These are phyloP conservation scores for Aspergillus kassunensis DNA, from an alignment of 495 filamentous ascomycete genomes.

Conservation along the genomic window DNA sequence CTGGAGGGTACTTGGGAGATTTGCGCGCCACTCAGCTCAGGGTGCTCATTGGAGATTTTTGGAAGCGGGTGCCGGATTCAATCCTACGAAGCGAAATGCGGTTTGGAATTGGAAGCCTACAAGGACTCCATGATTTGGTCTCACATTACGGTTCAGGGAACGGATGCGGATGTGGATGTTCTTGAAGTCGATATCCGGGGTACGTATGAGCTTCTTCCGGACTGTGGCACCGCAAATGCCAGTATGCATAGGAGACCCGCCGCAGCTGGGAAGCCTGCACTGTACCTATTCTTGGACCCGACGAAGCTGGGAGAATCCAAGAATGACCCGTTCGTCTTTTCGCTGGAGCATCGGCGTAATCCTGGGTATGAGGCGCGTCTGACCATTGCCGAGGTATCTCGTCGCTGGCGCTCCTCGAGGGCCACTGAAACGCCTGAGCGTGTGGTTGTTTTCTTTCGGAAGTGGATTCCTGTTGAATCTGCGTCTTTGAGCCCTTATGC, in stretches of 20 bases:
- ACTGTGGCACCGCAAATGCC: slow-evolving; percentile 65
- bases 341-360: slow-evolving; percentile 46
- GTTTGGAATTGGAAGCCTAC: slow-evolving; percentile 34
- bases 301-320: slow-evolving; percentile 37
- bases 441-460: slow-evolving; percentile 25
- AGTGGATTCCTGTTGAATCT: slow-evolving; percentile 15
- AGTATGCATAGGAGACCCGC: slow-evolving; percentile 49
- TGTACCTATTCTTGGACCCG: slow-evolving; percentile 68
- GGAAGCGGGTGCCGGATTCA: slow-evolving; percentile 21
- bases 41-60: slow-evolving; percentile 16
- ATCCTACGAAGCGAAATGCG: slow-evolving; percentile 31
- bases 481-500: slow-evolving; percentile 11
- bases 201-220: slow-evolving; percentile 49
- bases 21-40: slow-evolving; percentile 36
- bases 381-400: slow-evolving; percentile 40
- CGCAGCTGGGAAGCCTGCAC: slow-evolving; percentile 14
- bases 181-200: slow-evolving; percentile 50
- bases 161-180: slow-evolving; percentile 21
- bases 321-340: slow-evolving; percentile 64
- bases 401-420: slow-evolving; percentile 29
- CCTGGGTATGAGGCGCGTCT: slow-evolving; percentile 51
- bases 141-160: slow-evolving; percentile 28
- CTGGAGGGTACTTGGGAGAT: slow-evolving; percentile 52
- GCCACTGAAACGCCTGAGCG: slow-evolving; percentile 1
- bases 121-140: slow-evolving; percentile 39